Percentiles rank a stretch among this genome's conserved stretches.
These are phyloP conservation scores for Actinomortierella wolfii DNA, from an alignment of 371 early-diverging fungal species.

Conservation along the genomic window DNA sequence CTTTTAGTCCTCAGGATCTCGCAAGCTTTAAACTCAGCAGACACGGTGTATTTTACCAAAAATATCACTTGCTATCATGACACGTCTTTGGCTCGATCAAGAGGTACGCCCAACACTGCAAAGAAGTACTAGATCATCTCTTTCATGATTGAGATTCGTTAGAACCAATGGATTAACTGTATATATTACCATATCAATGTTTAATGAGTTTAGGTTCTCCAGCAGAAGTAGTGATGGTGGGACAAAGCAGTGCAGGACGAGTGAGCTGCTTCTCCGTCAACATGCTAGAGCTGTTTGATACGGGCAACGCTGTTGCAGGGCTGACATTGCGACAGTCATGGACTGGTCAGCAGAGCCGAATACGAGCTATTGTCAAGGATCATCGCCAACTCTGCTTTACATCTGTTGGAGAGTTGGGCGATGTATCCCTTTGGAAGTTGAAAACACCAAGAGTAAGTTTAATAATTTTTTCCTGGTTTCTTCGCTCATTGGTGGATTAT, in stretches of 20 bases:
- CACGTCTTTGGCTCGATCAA: conserved; percentile 30
- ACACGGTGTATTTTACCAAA: conserved; percentile 63
- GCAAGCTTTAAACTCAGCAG: conserved; percentile 58
- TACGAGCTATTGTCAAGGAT: conserved; percentile 51
- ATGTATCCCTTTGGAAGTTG: conserved; percentile 64
- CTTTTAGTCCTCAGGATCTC: conserved; percentile 69
- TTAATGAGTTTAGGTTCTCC: conserved; percentile 63
- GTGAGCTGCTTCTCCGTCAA: conserved; percentile 72
- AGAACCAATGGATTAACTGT: too few relatives aligned
- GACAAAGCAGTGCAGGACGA: conserved; percentile 63
- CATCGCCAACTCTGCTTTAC: conserved; percentile 50
- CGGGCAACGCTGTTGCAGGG: conserved; percentile 60
- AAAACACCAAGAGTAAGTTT: conserved; percentile 42
- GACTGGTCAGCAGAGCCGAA: conserved; percentile 66
- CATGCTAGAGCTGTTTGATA: conserved; percentile 78
- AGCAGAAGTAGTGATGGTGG: conserved; percentile 69
- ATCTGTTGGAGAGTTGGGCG: conserved; percentile 58
- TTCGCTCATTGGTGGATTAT: background rate
- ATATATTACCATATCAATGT: too few relatives aligned
- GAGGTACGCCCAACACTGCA: too few relatives aligned
- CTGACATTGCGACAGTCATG: conserved; percentile 68
- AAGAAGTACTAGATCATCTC: too few relatives aligned
- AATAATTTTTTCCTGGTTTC: background rate
- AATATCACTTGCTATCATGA: conserved; percentile 64
- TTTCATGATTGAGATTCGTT: too few relatives aligned